Evolutionary conservation across 2,329 filamentous ascomycete species (phyloP), one percentile per base, ranked within the genome.

Genomic region (Drechslera avenae): DNA sequence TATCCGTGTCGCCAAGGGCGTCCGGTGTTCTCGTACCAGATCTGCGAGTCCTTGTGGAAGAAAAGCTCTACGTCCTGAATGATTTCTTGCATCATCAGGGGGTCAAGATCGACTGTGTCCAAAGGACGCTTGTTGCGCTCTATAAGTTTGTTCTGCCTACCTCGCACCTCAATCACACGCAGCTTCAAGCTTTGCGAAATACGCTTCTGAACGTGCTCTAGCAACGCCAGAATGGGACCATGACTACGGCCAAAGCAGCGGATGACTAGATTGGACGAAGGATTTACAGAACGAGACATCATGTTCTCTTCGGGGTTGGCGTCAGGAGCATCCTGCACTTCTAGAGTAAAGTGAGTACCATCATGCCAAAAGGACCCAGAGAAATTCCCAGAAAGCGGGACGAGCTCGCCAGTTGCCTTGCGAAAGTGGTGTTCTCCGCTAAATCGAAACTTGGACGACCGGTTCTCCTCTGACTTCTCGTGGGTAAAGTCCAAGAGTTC

Each of bases 1-100:
- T 72, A 74, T 2, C 71, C 68, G 36, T 59, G 57, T 8, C 55
- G 50, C 39, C 61, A 62, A 2, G 57, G 61, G n/a, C 33, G 44
- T 4, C 57, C 59, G 10, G 30, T 45, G 2, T 14, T 30, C 10
- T 23, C 31, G 36, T 56, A 59, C 36, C 52, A 56, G 13, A 16
- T 14, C 16, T 39, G 23, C 2, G 45, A 41, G n/a, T 36, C 46
- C 16, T 44, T 34, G 10, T 19, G 39, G 28, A 55, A 48, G 26
- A 51, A 55, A 2, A 19, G 12, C 17, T 47, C 23, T 5, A 46
- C 49, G 31, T 54, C 54, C 4, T 28, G 3, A 3, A 13, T 21
- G 14, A 57, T 41, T 9, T 51, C 21, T 7, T 42, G 31, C 35
- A 43, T 45, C 36, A 56, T 13, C 16, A 16, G 23, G 5, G 37